Evolutionary conservation across 2,329 filamentous ascomycete genomes (phyloP).

Genomic region (Pseudogymnoascus sp.): DNA sequence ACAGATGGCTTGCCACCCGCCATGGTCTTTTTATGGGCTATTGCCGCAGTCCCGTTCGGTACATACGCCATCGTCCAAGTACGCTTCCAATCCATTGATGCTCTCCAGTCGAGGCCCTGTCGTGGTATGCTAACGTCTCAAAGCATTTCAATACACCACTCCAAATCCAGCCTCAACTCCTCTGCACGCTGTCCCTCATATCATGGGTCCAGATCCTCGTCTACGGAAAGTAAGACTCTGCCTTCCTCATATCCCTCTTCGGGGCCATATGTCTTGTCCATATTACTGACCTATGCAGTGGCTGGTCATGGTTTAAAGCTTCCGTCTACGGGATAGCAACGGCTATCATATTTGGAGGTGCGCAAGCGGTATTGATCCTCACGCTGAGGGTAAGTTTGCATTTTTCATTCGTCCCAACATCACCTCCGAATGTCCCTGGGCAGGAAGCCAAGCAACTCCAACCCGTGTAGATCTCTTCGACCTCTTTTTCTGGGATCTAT

Average conservation of each 20-base stretch:
- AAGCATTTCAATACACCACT: constrained; percentile 47
- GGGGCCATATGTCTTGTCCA: neutral
- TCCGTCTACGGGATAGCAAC: constrained; percentile 33
- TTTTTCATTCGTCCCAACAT: neutral
- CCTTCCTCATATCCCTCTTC: neutral
- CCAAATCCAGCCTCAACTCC: constrained; percentile 47
- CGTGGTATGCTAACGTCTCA: neutral
- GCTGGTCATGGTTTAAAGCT: constrained; percentile 41
- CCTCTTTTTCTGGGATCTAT: neutral
- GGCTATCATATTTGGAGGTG: constrained; percentile 39
- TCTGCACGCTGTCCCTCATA: constrained; percentile 39
- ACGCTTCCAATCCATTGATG: neutral
- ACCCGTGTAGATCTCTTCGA: neutral
- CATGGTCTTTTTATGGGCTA: constrained; percentile 59
- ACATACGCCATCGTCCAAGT: constrained; percentile 44
- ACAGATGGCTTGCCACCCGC: constrained; percentile 51
- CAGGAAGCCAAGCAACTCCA: neutral
- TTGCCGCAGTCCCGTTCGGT: constrained; percentile 40
- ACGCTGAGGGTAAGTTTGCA: constrained; percentile 41
- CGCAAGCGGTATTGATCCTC: constrained; percentile 49
- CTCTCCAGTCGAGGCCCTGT: neutral
- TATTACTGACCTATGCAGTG: constrained; percentile 26
- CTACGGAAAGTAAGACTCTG: constrained; percentile 37
- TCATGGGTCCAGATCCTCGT: constrained; percentile 45
- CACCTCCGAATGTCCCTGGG: constrained; percentile 8